Conservation (phyloP, 345 rosid genomes). For the Gossypium ekmanianum region DNA sequence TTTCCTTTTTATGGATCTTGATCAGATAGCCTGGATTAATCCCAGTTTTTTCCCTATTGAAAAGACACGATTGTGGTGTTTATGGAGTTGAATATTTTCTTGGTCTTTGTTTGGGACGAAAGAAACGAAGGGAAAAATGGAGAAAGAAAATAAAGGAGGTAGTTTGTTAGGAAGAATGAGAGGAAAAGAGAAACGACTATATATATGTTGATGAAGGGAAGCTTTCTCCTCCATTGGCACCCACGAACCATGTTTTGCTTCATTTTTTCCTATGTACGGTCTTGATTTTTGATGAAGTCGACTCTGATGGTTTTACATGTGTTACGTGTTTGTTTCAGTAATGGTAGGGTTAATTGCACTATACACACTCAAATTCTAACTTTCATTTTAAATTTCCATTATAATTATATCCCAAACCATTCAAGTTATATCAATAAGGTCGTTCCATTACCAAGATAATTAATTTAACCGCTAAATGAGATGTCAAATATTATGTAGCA, state of each 20-base stretch:
- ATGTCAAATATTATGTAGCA: too few species aligned
- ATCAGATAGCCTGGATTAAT: neutral
- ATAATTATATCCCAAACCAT: too few species aligned
- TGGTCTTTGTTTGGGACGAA: neutral
- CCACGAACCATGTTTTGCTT: neutral
- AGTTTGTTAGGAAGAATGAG: conserved; percentile 4
- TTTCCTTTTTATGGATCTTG: neutral
- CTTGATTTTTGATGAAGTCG: too few species aligned
- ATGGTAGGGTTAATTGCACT: too few species aligned
- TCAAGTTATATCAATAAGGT: too few species aligned
- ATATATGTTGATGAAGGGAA: too few species aligned
- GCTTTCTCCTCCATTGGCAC: neutral
- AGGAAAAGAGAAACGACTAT: neutral
- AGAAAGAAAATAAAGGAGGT: neutral
- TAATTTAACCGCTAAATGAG: too few species aligned
- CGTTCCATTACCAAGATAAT: too few species aligned
- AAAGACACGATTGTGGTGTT: neutral
- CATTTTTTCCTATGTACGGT: neutral
- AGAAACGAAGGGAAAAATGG: neutral
- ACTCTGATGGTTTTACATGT: too few species aligned
- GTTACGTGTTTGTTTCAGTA: too few species aligned
- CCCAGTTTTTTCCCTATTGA: neutral
- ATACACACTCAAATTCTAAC: too few species aligned
- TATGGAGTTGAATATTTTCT: neutral
- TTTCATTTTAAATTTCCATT: too few species aligned